Conservation (phyloP, 352 stramenopile species). For the Phytopythium cucurbitacearum region DNA sequence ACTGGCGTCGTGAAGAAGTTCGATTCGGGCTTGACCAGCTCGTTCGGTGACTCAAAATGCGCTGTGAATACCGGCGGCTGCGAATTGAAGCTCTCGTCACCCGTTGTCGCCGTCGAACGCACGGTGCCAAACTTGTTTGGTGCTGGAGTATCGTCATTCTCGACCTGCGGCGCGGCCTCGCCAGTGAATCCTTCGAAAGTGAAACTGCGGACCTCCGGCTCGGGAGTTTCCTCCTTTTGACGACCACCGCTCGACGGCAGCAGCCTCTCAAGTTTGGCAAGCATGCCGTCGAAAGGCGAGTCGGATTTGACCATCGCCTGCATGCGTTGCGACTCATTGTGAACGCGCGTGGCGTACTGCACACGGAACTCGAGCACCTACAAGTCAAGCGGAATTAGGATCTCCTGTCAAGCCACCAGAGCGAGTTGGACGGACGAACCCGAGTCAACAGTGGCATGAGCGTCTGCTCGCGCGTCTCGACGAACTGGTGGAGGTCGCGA, state of each 20-base stretch:
- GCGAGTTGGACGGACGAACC: slow-evolving; percentile 8
- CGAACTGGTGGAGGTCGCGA: slow-evolving; percentile 53
- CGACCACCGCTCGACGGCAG: slow-evolving; percentile 14
- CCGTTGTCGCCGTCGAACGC: background rate
- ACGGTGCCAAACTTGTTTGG: slow-evolving; percentile 1
- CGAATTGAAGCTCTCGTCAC: slow-evolving; percentile 9
- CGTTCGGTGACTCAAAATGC: background rate
- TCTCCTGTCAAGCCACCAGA: background rate
- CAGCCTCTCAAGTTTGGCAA: slow-evolving; percentile 1
- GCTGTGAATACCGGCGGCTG: slow-evolving; percentile 9
- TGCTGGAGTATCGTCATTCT: slow-evolving; percentile 2
- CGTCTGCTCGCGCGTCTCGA: slow-evolving; percentile 48
- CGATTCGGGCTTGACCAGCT: background rate
- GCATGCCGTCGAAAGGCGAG: background rate
- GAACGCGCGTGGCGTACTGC: slow-evolving; percentile 47
- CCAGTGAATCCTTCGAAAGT: slow-evolving; percentile 71
- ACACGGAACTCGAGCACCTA: slow-evolving; percentile 61
- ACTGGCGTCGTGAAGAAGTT: slow-evolving; percentile 6
- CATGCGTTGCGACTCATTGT: slow-evolving; percentile 51
- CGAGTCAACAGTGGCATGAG: slow-evolving; percentile 62
- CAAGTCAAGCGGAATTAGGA: background rate
- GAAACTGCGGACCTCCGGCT: slow-evolving; percentile 33
- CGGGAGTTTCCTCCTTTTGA: slow-evolving; percentile 4
- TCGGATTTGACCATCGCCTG: slow-evolving; percentile 37
- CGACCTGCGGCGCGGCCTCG: slow-evolving; percentile 15